phyloP scores from a whole-genome alignment of 2,329 filamentous ascomycete genomes.

The Aurifilum marmelostoma region DNA sequence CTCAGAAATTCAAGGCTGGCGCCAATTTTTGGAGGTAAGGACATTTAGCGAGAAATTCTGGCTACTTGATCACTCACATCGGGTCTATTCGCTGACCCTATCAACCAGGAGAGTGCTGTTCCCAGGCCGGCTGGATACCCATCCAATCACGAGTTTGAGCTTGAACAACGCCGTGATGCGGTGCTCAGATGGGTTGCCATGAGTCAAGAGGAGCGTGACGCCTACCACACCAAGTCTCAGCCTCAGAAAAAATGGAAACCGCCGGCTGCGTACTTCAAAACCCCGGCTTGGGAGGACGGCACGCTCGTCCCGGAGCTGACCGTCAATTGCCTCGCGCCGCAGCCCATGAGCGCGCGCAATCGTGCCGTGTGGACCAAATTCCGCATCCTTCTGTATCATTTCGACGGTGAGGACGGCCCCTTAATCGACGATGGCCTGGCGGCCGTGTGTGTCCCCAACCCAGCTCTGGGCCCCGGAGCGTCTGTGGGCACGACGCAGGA shows the following conservation, averaged over 20 bases:
- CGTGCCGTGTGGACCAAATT: neutral
- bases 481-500: neutral
- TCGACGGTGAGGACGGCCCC: slow-evolving; percentile 7
- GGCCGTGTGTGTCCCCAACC: slow-evolving; percentile 3
- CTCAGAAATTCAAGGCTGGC: slow-evolving; percentile 1
- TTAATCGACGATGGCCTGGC: neutral
- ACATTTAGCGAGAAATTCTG: neutral
- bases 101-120: neutral
- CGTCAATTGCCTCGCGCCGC: slow-evolving; percentile 1
- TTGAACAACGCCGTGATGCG: neutral
- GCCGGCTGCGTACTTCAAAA: neutral
- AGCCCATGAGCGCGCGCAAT: slow-evolving; percentile 3
- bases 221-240: neutral
- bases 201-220: neutral
- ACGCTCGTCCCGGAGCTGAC: neutral
- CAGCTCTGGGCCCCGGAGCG: neutral
- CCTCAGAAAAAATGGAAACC: neutral
- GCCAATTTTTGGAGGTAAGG: slow-evolving; percentile 7
- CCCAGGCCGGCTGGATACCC: neutral
- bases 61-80: too few relatives aligned
- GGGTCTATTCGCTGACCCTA: neutral
- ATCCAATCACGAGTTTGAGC: neutral
- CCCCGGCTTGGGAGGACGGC: neutral
- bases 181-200: slow-evolving; percentile 1
- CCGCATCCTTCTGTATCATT: slow-evolving; percentile 10